Conservation (phyloP, 192 early-diverging fungal genomes). For the Oehlia diaphana region DNA sequence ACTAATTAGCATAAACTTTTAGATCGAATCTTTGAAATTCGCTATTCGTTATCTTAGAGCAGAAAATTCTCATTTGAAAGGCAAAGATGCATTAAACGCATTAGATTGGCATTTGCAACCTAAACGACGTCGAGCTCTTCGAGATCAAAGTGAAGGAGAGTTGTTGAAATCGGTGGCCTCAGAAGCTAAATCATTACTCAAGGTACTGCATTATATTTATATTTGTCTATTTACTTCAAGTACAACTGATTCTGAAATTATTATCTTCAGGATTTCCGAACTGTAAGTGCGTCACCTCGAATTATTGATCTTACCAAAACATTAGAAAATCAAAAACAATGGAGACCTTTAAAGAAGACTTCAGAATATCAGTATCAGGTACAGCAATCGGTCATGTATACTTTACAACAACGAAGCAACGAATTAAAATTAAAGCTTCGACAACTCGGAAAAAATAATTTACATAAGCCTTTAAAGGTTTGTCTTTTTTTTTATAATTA, state of each 20-base stretch:
- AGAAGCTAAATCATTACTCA: slow-evolving; percentile 51
- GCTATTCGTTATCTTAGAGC: slow-evolving; percentile 73
- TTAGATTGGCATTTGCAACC: slow-evolving; percentile 33
- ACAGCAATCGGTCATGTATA: slow-evolving; percentile 55
- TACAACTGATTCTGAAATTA: neutral
- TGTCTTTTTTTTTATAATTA: neutral
- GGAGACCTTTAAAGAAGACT: slow-evolving; percentile 46
- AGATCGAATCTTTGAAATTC: slow-evolving; percentile 72
- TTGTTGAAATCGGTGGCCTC: slow-evolving; percentile 42
- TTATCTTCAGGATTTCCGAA: slow-evolving; percentile 37
- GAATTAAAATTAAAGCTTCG: slow-evolving; percentile 42
- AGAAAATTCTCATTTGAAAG: slow-evolving; percentile 83
- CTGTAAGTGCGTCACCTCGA: slow-evolving; percentile 51
- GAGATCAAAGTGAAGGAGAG: slow-evolving; percentile 18
- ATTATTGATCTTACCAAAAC: slow-evolving; percentile 46
- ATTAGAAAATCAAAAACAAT: slow-evolving; percentile 33
- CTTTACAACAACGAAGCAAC: slow-evolving; percentile 51
- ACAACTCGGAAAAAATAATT: slow-evolving; percentile 17
- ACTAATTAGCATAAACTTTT: slow-evolving; percentile 29
- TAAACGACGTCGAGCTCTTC: neutral
- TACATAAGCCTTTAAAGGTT: slow-evolving; percentile 27
- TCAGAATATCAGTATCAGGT: slow-evolving; percentile 58
- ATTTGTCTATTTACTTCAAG: neutral
- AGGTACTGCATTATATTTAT: slow-evolving; percentile 32
- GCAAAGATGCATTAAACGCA: slow-evolving; percentile 48